Conservation (phyloP, 2,329 filamentous ascomycete genomes). For the Blastomyces silverae region DNA sequence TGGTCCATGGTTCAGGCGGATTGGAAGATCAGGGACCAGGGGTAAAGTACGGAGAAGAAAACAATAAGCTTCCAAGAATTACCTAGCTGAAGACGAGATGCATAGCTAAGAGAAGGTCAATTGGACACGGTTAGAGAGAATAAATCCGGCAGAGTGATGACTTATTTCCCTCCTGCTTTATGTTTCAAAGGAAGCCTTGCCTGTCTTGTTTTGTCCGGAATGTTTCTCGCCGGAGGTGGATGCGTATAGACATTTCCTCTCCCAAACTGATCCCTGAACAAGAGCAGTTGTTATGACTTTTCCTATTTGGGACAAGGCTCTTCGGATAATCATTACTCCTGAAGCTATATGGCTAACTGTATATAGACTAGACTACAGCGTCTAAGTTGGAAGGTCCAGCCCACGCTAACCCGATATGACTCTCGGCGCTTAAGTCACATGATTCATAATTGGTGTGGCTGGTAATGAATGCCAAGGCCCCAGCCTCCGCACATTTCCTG, state of each 20-base stretch:
- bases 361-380: background rate
- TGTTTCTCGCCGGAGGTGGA: too few species aligned
- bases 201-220: background rate
- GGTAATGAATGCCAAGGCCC: slow-evolving; percentile 7
- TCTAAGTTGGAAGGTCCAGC: too few species aligned
- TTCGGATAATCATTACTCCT: background rate
- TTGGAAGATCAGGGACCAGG: slow-evolving; percentile 4
- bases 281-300: slow-evolving; percentile 4
- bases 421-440: background rate
- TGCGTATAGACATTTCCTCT: background rate
- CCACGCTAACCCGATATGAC: too few species aligned
- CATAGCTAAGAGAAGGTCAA: slow-evolving; percentile 5
- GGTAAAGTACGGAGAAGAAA: too few species aligned
- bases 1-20: slow-evolving; percentile 30
- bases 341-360: background rate
- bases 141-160: background rate
- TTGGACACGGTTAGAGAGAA: background rate
- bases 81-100: slow-evolving; percentile 7
- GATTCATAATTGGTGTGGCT: background rate
- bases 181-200: background rate
- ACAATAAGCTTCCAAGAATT: background rate
- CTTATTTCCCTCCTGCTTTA: background rate
- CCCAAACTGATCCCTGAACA: background rate
- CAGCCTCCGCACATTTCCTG: slow-evolving; percentile 8
- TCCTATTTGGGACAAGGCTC: background rate